Base-by-base conservation (phyloP, 1,284 basidiomycete species). In the Leccinum fallax region DNA sequence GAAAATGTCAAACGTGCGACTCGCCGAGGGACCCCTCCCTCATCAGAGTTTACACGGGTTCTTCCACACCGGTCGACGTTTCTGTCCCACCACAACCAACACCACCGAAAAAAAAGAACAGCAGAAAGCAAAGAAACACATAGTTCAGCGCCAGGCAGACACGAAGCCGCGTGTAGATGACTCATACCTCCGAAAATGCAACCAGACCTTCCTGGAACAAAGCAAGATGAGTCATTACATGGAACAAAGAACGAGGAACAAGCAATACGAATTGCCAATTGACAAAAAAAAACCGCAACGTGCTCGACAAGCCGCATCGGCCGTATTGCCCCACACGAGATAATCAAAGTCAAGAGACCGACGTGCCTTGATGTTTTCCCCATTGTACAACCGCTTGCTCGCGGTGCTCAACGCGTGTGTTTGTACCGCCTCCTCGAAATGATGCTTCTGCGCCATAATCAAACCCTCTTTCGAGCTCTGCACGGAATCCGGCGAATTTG, bases 401-500 rank as follows among this genome's bases (percentile, higher is more conserved):
- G 86, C 80, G 26, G 77, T 71, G 26, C 83, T 81, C 63, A 78
- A 74, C 8, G 82, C 71, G 59, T 88, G 87, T 0, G 77, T 76
- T 4, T 77, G 63, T 3, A 87, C 81, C 0, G 83, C 81, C 26
- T 85, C 82, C 34, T 89, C 83, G 49, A 86, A 77, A 57, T 83
- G 81, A 16, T 81, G 81, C 49, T 80, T 78, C 59, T 85, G 82
- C 5, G 85, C 76, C 3, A 89, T 72, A 21, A 90, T 61, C 15
- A 93, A 76, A 0, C 82, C 89, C 19, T 83, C 80, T 73, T 95
- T 95, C 9, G 92, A 90, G 55, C 86, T 83, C 65, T 90, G 87
- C 1, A 95, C 87, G 0, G 92, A 83, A 71, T 95, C 93, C 0
- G 94, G 93, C 4, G 91, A 93, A 70, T 91, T 91, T 19, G 74